Conservation (phyloP, 768 basidiomycete genomes). For the Tubosaeta brunneosetosa region DNA sequence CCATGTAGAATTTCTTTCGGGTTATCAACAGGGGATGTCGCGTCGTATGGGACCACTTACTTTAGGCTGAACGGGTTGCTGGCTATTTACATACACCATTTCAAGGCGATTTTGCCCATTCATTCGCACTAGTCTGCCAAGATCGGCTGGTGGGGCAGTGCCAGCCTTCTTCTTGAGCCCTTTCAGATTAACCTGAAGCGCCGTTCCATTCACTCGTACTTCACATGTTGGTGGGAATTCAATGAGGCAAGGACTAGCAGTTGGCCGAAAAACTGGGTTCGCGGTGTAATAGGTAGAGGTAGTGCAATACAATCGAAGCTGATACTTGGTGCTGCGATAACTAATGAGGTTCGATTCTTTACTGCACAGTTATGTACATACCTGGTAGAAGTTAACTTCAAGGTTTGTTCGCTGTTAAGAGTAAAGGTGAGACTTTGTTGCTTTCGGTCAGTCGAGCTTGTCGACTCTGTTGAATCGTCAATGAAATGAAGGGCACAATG, state of each 20-base stretch:
- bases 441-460: slow-evolving; percentile 72
- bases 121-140: slow-evolving; percentile 39
- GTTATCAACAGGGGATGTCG: slow-evolving; percentile 6
- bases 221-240: slow-evolving; percentile 93
- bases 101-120: slow-evolving; percentile 64
- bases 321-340: slow-evolving; percentile 55
- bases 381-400: slow-evolving; percentile 56
- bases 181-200: slow-evolving; percentile 72
- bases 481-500: background rate
- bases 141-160: slow-evolving; percentile 85
- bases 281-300: slow-evolving; percentile 68
- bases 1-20: slow-evolving; percentile 90
- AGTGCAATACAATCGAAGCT: slow-evolving; percentile 86
- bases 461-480: slow-evolving; percentile 52
- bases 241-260: slow-evolving; percentile 59
- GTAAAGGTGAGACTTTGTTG: slow-evolving; percentile 57
- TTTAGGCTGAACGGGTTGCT: slow-evolving; percentile 69
- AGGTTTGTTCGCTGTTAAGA: slow-evolving; percentile 60
- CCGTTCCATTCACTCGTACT: slow-evolving; percentile 74
- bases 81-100: slow-evolving; percentile 88
- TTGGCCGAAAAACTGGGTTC: slow-evolving; percentile 49
- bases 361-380: slow-evolving; percentile 29
- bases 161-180: slow-evolving; percentile 95
- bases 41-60: slow-evolving; percentile 34
- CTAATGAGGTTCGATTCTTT: slow-evolving; percentile 6